Evolutionary conservation across 2,329 filamentous ascomycete genomes (phyloP), one percentile per base, ranked within the genome.

Genomic region (Elsinoe ampelina): DNA sequence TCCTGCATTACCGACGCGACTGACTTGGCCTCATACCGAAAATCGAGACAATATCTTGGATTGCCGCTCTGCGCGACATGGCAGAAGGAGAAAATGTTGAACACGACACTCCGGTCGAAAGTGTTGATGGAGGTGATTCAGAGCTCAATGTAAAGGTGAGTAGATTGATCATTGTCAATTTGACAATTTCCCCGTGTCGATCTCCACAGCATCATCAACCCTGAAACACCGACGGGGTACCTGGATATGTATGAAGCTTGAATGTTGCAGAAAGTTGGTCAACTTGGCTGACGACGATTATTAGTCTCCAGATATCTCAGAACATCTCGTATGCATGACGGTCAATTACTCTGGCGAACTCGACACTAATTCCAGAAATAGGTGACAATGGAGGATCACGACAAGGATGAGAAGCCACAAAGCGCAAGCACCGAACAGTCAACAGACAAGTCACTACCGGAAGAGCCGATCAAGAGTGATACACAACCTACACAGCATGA

Each of bases 371-470:
- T 26, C n/a, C 48, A 39, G 38, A 36, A 39, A 30, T 43, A 55
- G 52, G 52, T 55, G 22, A 55, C 52, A 34, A 55, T 55, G 52
- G 52, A 42, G 39, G 52, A 55, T 34, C 36, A 55, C 38, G 39
- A 45, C n/a, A 22, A 42, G 36, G 52, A 55, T 26, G 35, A 43
- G 7, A 55, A 35, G 22, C 52, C 34, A 6, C 50, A 38, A 55
- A 42, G 36, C 36, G 36, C 52, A 55, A 43, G 34, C 11, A 42
- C 26, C 17, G 39, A 22, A 55, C 20, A 55, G 8, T n/a, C 36
- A 43, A 55, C 52, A 42, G 39, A 42, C 52, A 55, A 42, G 22
- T 42, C 36, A 43, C 38, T 43, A 30, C 38, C 20, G 19, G 52
- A 55, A 30, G 32, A 55, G 4, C 52, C 36, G 19, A 42, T 20